Conservation (phyloP, 805 yeast genomes). For the Metschnikowia dekortorum region DNA sequence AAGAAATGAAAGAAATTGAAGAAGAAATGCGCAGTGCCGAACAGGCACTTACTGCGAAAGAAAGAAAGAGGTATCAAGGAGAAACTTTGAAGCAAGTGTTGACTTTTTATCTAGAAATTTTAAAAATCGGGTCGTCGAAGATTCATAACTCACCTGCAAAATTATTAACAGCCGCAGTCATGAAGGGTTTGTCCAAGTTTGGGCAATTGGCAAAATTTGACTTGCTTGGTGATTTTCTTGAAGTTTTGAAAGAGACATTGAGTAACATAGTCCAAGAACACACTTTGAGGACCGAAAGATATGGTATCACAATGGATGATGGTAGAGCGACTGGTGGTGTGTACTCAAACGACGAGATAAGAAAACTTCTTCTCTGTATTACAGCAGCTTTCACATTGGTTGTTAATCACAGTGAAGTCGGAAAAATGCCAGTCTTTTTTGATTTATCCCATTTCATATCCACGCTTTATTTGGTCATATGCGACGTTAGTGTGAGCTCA, state of each 20-base stretch:
- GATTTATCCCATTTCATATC: slow-evolving; percentile 81
- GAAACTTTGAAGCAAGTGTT: slow-evolving; percentile 73
- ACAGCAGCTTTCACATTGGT: slow-evolving; percentile 87
- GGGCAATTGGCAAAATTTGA: slow-evolving; percentile 94
- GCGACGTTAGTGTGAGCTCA: slow-evolving; percentile 68
- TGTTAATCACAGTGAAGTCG: slow-evolving; percentile 56
- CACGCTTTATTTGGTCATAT: slow-evolving; percentile 64
- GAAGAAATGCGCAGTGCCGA: slow-evolving; percentile 87
- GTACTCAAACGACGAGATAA: slow-evolving; percentile 41
- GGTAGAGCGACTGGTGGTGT: slow-evolving; percentile 25
- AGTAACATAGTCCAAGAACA: slow-evolving; percentile 46
- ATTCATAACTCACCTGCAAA: slow-evolving; percentile 42
- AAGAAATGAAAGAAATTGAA: slow-evolving; percentile 82
- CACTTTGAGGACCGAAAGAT: slow-evolving; percentile 28
- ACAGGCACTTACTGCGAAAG: slow-evolving; percentile 79
- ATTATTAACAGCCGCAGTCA: slow-evolving; percentile 69
- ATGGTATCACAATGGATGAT: slow-evolving; percentile 14
- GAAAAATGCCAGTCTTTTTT: slow-evolving; percentile 56
- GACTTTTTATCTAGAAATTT: slow-evolving; percentile 69
- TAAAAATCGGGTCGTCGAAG: slow-evolving; percentile 43
- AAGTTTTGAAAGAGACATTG: slow-evolving; percentile 80
- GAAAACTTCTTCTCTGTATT: slow-evolving; percentile 76
- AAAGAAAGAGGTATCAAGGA: slow-evolving; percentile 80
- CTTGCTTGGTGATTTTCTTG: slow-evolving; percentile 85
- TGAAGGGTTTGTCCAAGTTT: slow-evolving; percentile 86